Base-by-base conservation (phyloP, 768 basidiomycete genomes). In the Psilocybe sp. region DNA sequence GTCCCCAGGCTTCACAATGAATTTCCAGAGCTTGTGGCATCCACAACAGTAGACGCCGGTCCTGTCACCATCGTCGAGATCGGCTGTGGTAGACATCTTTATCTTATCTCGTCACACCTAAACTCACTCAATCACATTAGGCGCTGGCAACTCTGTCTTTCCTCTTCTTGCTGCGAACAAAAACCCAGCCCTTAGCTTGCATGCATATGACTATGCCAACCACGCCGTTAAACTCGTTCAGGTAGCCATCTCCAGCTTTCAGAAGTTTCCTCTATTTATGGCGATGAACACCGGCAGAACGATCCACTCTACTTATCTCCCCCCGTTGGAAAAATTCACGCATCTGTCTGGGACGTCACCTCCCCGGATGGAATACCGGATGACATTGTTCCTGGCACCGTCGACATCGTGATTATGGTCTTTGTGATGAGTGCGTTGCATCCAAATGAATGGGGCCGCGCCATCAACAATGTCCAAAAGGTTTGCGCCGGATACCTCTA, bases 371-470 rank as follows among this genome's bases (percentile, higher is more conserved):
- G 73, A 0, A 73, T 92, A 0, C 91, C 92, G 0, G 71, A 77
- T 1, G 80, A 78, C 12, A 62, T 97, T 14, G 68, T 72, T 31
- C 82, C 83, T 8, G 80, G 70, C 14, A 82, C 79, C n/a, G 85
- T 94, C 11, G 93, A 99, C 60, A 84, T 98, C 36, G 73, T 90
- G 28, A 82, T 95, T n/a, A 79, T 97, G 47, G 88, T 99, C 32
- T 99, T 96, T 61, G 94, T 98, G 15, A 69, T 98, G 51, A 92
- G 89, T 47, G 97, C 97, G 0, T 72, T 99, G 19, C 93, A 97
- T 62, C 97, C 97, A 2, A 70, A 81, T 44, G 97, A 99, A 73
- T 99, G 97, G 97, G 69, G 69, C 1, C 78, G 75, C 37, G 95
- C 94, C 1, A 74, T 98, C 31, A 68, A 77, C 14, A 98, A 98